Conservation (phyloP, 352 stramenopile species). For the Pythium insidiosum region DNA sequence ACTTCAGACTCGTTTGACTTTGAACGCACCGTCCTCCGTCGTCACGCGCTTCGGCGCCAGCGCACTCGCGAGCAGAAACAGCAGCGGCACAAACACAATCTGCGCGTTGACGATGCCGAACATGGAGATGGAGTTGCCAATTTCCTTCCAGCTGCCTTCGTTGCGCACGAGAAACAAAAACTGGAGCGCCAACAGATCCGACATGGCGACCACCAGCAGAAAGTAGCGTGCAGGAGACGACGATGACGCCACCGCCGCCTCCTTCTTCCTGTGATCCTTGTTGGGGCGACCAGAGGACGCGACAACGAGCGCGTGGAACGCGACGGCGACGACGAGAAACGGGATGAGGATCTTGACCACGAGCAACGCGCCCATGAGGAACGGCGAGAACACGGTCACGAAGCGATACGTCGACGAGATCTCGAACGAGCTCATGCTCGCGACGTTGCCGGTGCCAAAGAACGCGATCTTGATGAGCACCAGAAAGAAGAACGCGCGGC, state of each 20-base stretch:
- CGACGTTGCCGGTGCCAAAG: conserved; percentile 81
- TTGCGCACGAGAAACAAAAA: conserved; percentile 81
- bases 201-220: conserved; percentile 72
- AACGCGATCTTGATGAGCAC: conserved; percentile 79
- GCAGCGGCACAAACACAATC: conserved; percentile 72
- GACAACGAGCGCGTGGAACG: conserved; percentile 44
- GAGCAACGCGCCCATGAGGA: conserved; percentile 74
- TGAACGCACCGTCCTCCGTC: too few relatives aligned
- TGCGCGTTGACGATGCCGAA: conserved; percentile 81
- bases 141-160: conserved; percentile 84
- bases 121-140: conserved; percentile 84
- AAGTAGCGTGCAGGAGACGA: conserved; percentile 57
- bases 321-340: conserved; percentile 64
- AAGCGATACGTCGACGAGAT: conserved; percentile 84
- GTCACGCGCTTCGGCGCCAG: too few relatives aligned
- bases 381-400: conserved; percentile 75
- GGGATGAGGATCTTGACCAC: conserved; percentile 77
- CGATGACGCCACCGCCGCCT: too few relatives aligned
- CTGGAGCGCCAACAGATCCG: conserved; percentile 69
- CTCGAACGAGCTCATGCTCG: conserved; percentile 83
- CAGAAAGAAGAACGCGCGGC: conserved; percentile 72
- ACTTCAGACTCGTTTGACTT: too few relatives aligned
- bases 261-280: too few relatives aligned
- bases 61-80: conserved; percentile 44
- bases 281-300: conserved; percentile 12